Evolutionary conservation across 495 filamentous ascomycete species (phyloP), one percentile per base, ranked within the genome.

Genomic region (Penicillium macrosclerotiorum): DNA sequence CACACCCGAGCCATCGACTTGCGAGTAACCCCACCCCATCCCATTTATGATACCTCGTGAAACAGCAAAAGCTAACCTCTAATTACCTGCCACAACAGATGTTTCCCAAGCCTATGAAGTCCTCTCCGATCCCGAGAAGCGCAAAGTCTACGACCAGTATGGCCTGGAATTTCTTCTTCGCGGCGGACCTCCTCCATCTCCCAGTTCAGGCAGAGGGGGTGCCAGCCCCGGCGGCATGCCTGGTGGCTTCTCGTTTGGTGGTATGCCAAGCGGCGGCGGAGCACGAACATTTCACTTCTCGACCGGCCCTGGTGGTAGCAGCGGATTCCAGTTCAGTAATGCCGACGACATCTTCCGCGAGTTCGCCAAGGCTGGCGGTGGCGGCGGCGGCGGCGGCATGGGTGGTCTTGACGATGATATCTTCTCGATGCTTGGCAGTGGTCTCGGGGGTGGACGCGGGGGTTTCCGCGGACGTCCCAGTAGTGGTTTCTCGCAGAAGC

Each of bases 81-180:
- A 60, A 49, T 60, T 54, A 62, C 43, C 9, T n/a, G 12, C 1
- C 5, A n/a, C 35, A 18, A 25, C 41, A 75, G 92, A 97, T 55
- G 83, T 89, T 38, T 95, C 89, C 1, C 92, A 97, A 70, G 93
- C 93, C 34, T 98, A 95, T 72, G 93, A 98, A 73, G 92, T 98
- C 59, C 83, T 98, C 8, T 92, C 88, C 52, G 93, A 98, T 63
- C 91, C 93, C 25, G 94, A 97, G 59, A 97, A 97, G 67, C 85
- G 93, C 45, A 95, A 95, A 70, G 84, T 83, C 17, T 98, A 98
- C 61, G 94, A 98, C 57, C 86, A 94, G 63, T 96, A 80, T 60
- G 93, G 93, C 48, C 83, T 97, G 37, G 93, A 98, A 47, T 96
- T 90, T 68, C 75, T 97, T 30, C 75, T 95, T 16, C 86, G 86